Evolutionary conservation across 805 yeast genomes (phyloP), one percentile per base, ranked within the genome.

Genomic region (Lachancea kluyveri): DNA sequence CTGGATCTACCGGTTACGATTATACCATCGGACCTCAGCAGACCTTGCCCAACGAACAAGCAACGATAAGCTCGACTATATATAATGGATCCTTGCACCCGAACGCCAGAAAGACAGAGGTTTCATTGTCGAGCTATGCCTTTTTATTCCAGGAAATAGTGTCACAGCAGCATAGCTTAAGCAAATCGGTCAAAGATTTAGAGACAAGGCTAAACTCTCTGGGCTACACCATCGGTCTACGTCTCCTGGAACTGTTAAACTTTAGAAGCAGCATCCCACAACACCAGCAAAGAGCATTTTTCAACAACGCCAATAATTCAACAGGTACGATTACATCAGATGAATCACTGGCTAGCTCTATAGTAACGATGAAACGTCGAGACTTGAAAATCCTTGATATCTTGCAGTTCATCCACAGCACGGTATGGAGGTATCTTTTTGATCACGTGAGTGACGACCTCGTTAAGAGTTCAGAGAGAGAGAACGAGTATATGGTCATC

Each of bases 201-300:
- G 83, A 76, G 48, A 44, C 62, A 8, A 60, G 77, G 35, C 65
- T 86, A 30, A 79, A 75, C 45, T 74, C 73, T n/a, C 58, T 81
- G 27, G 96, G 96, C 2, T 79, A 79, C 48, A 74, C 72, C 32
- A 71, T 87, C 26, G 96, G 96, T 4, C 68, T 71, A 35, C 70
- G 81, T 35, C 66, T 73, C 41, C 57, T 83, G 21, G 95, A 87
- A 53, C 62, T 86, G 36, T 41, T 58, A 18, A 57, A 55, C 22
- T 48, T 53, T 12, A 46, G 60, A 26, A 50, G 52, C 8, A 50
- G 59, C 2, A 36, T 53, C 6, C 45, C 54, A 1, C 39, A 53
- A 12, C 33, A 39, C 14, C 27, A 31, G 17, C 21, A n/a, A 21
- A 13, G 21, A 4, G 14, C 15, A 20, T 26, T 31, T 22, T 31